phyloP scores from a whole-genome alignment of 2,329 filamentous ascomycete species.

The Diaporthe destruens region DNA sequence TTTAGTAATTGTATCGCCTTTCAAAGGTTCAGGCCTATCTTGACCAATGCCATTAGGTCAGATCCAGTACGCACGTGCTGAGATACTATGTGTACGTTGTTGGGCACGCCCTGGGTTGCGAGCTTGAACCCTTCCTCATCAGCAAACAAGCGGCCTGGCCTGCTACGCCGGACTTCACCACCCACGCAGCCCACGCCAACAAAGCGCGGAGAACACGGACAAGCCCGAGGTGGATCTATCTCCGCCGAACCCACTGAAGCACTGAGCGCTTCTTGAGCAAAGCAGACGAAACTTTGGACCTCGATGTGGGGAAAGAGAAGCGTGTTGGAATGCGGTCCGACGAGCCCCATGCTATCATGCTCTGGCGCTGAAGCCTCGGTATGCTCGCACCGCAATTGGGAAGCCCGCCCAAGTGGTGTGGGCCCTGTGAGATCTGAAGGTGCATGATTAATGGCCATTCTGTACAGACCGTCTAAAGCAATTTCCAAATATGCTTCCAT shows the following conservation, averaged over 20 bases:
- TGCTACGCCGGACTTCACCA: conserved; percentile 26
- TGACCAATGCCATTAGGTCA: not conserved
- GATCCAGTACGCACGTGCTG: not conserved
- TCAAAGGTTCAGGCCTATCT: not conserved
- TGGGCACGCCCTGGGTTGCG: conserved; percentile 4
- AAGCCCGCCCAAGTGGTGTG: not conserved
- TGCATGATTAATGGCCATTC: not conserved
- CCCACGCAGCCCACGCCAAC: conserved; percentile 24
- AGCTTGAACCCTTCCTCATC: not conserved
- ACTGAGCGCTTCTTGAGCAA: conserved; percentile 27
- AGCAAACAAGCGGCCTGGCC: conserved; percentile 2
- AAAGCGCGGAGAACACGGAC: conserved; percentile 32
- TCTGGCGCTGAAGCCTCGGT: not conserved
- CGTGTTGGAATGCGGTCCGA: not conserved
- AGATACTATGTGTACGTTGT: not conserved
- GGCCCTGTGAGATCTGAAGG: not conserved
- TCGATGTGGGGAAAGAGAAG: conserved; percentile 7
- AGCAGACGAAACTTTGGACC: conserved; percentile 16
- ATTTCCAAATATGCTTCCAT: not conserved
- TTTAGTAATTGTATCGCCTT: not conserved
- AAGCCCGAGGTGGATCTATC: conserved; percentile 30
- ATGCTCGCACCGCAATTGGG: conserved; percentile 1
- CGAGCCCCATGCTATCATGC: not conserved
- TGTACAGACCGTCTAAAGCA: not conserved
- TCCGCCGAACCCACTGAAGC: conserved; percentile 19